Base-by-base conservation (phyloP, 2,329 filamentous ascomycete species). In the Colletotrichum somersetense region DNA sequence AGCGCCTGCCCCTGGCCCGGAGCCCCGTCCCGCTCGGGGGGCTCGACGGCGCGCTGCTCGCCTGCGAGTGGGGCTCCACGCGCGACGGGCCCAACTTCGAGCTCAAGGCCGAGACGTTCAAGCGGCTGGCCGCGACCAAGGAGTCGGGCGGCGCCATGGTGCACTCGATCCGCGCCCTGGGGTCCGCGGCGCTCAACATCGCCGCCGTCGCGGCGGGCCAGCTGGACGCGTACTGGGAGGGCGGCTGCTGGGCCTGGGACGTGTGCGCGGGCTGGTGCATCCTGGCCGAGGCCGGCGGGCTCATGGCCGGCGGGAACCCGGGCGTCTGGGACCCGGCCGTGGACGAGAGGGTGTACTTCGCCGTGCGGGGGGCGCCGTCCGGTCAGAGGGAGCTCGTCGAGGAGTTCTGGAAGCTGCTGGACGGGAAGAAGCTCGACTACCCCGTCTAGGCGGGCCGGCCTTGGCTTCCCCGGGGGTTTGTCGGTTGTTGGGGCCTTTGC, bases 181-280 rank as follows among this genome's bases (percentile, higher is more conserved):
- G 93, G 2, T 91, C 88, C 62, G 93, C 93, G 10, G 93, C 93
- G 52, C 83, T 96, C 76, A 95, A 95, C 80, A 81, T 95, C 23
- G 93, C 92, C 69, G 88, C 86, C 50, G 91, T 94, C 4, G 93
- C 93, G 3, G 88, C 89, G 12, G 93, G 93, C 0, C 87, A 90
- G 79, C 76, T 94, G 35, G 93, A 96, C 79, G 77, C 89, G 30
- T 96, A 94, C 79, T 96, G 93, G 93, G 93, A 96, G 82, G 92
- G 91, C 48, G 93, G 93, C 0, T 94, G 92, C 80, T 96, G 92
- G 89, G 92, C 93, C 1, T 96, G 93, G 93, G 93, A 96, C 79
- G 93, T 96, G 2, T 93, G 92, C 78, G 93, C 93, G 6, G 93
- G 91, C 0, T 95, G 93, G 93, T 90, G 91, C 70, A 91, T 96